phyloP scores from a whole-genome alignment of 1,284 basidiomycete species.

The Vanrija humicola region DNA sequence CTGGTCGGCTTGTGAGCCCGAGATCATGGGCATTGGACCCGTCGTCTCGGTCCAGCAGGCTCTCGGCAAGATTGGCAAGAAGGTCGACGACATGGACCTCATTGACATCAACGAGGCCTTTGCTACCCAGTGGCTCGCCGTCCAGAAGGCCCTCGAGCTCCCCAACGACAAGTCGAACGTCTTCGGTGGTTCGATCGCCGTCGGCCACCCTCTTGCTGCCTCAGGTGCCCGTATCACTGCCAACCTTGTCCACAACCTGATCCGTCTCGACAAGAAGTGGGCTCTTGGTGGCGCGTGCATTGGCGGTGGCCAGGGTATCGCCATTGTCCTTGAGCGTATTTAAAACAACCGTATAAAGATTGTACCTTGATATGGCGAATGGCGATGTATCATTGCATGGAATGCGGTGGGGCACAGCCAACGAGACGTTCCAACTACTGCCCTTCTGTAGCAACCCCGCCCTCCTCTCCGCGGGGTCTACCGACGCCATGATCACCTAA shows the following conservation, averaged over 20 bases:
- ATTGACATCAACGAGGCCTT: constrained; percentile 60
- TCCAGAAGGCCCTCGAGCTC: constrained; percentile 55
- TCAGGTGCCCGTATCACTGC: constrained; percentile 54
- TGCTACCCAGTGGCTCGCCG: constrained; percentile 56
- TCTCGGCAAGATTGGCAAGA: constrained; percentile 36
- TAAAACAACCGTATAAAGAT: not conserved
- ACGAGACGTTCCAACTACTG: too few relatives aligned
- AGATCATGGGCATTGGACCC: constrained; percentile 58
- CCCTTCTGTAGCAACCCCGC: too few relatives aligned
- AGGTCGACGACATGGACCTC: constrained; percentile 53
- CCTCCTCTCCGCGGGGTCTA: too few relatives aligned
- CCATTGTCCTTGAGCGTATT: constrained; percentile 39
- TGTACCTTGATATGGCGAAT: not conserved
- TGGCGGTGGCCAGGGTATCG: constrained; percentile 49
- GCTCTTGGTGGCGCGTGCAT: constrained; percentile 57
- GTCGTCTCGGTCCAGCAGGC: constrained; percentile 45
- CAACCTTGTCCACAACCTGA: constrained; percentile 55
- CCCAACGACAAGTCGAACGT: constrained; percentile 56
- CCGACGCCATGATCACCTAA: not conserved
- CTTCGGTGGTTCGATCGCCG: constrained; percentile 52
- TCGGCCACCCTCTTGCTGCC: constrained; percentile 57
- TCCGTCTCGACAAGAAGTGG: constrained; percentile 54
- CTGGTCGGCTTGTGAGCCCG: constrained; percentile 56
- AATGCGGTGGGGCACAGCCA: not conserved
- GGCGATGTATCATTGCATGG: not conserved